Percentiles rank a stretch among this genome's conserved stretches.
Conservation (phyloP, 345 rosid genomes). For the Psidium friedrichsthalianum region DNA sequence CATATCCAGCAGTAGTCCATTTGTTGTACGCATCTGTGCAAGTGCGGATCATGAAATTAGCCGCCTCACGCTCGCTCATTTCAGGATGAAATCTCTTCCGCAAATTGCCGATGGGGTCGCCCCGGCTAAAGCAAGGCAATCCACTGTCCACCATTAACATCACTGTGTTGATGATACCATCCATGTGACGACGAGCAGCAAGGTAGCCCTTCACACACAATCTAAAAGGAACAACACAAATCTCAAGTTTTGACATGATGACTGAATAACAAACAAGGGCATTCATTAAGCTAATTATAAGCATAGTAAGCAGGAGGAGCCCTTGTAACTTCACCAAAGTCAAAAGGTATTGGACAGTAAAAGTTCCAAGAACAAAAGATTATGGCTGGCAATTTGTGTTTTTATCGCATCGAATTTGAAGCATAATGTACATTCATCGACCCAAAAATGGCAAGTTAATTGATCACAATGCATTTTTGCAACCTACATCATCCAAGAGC, state of each 20-base stretch:
- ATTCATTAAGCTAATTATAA: neutral
- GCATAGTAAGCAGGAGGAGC: neutral
- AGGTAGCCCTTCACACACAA: slow-evolving; percentile 90
- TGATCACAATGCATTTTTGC: neutral
- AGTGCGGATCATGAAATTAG: slow-evolving; percentile 72
- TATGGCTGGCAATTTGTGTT: neutral
- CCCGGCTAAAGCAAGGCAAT: slow-evolving; percentile 91
- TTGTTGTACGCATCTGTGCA: slow-evolving; percentile 95
- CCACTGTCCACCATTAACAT: slow-evolving; percentile 94
- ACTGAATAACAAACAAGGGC: neutral
- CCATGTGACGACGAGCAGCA: slow-evolving; percentile 81
- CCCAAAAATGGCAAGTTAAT: neutral
- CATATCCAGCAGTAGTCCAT: slow-evolving; percentile 92
- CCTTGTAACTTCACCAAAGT: neutral
- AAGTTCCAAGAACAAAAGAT: neutral
- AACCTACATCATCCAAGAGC: neutral
- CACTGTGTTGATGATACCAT: slow-evolving; percentile 80
- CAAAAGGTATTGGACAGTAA: neutral
- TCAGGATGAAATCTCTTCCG: slow-evolving; percentile 96
- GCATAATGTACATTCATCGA: neutral
- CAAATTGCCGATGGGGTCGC: slow-evolving; percentile 93
- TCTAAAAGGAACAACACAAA: slow-evolving; percentile 17
- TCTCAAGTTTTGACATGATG: neutral
- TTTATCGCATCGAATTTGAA: neutral
- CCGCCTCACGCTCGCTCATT: slow-evolving; percentile 97